Percentiles rank a stretch among this genome's conserved stretches.
These are phyloP conservation scores for Tilletia setariae DNA, from an alignment of 1,284 basidiomycete genomes.

Conservation along the genomic window DNA sequence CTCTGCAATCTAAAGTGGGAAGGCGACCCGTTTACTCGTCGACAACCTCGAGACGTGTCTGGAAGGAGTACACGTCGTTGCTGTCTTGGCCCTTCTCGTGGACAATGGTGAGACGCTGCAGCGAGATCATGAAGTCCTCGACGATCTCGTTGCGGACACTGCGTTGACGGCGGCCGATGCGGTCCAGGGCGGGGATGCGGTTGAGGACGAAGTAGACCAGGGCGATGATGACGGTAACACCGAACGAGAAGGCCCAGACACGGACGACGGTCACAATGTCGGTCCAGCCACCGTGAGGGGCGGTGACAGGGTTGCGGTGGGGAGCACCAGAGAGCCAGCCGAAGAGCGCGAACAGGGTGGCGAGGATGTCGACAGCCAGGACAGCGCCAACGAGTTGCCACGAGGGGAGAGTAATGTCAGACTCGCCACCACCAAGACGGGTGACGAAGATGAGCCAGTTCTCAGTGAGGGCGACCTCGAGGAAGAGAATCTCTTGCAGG, in stretches of 20 bases:
- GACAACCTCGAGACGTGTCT: constrained; percentile 51
- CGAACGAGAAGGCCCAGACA: constrained; percentile 61
- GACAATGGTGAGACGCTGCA: constrained; percentile 60
- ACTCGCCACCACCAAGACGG: constrained; percentile 54
- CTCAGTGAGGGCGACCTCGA: constrained; percentile 63
- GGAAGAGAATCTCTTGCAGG: constrained; percentile 61
- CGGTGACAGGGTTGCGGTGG: constrained; percentile 54
- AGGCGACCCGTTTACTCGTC: constrained; percentile 40
- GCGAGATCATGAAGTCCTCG: constrained; percentile 60
- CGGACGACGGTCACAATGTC: constrained; percentile 62
- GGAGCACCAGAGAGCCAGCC: constrained; percentile 61
- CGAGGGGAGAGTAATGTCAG: constrained; percentile 57
- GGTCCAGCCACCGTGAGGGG: constrained; percentile 56
- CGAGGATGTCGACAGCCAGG: constrained; percentile 60
- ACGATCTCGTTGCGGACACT: constrained; percentile 58
- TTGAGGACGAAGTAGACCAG: constrained; percentile 58
- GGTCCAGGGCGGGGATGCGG: constrained; percentile 58
- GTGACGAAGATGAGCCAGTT: constrained; percentile 62
- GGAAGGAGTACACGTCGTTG: constrained; percentile 50
- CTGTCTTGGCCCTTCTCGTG: constrained; percentile 56
- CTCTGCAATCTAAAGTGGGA: not conserved
- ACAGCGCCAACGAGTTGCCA: constrained; percentile 61
- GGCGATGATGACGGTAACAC: constrained; percentile 59
- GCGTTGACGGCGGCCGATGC: constrained; percentile 58
- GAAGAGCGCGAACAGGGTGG: constrained; percentile 60